These are phyloP conservation scores for Alternaria burnsii DNA, from an alignment of 2,329 filamentous ascomycete species.

Conservation along the genomic window DNA sequence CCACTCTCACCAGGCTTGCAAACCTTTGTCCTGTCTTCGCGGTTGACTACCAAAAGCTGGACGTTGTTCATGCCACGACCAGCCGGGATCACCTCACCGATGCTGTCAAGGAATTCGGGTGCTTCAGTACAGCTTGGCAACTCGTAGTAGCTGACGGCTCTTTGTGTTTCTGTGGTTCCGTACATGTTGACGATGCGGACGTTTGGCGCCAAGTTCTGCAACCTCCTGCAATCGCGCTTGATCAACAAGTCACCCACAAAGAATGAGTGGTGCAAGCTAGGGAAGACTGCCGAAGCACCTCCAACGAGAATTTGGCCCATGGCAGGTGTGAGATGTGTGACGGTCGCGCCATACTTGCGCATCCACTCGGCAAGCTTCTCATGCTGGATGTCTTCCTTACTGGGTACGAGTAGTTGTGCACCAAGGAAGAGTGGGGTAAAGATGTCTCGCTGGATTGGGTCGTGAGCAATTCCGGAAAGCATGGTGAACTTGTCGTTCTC, in stretches of 20 bases:
- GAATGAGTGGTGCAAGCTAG: constrained; percentile 79
- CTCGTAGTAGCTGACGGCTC: constrained; percentile 84
- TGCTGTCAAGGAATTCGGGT: constrained; percentile 68
- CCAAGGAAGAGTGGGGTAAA: constrained; percentile 91
- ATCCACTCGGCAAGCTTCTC: constrained; percentile 92
- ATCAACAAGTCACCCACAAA: constrained; percentile 93
- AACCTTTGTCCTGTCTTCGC: constrained; percentile 70
- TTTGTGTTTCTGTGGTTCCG: constrained; percentile 84
- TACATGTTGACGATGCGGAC: constrained; percentile 85
- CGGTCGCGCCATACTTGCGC: constrained; percentile 74
- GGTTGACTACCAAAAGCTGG: constrained; percentile 84
- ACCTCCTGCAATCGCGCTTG: constrained; percentile 77
- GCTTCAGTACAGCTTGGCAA: constrained; percentile 73
- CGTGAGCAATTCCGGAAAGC: constrained; percentile 83
- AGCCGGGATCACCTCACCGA: constrained; percentile 81
- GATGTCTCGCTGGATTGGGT: constrained; percentile 74
- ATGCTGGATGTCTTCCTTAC: constrained; percentile 84
- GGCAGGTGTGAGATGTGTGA: constrained; percentile 90
- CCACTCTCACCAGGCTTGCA: constrained; percentile 84
- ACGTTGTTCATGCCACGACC: constrained; percentile 89
- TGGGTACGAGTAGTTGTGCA: constrained; percentile 78
- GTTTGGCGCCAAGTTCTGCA: constrained; percentile 80
- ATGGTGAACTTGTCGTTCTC: constrained; percentile 80
- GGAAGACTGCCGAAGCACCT: constrained; percentile 79
- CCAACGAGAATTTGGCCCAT: constrained; percentile 97